Conservation (phyloP, 176 grass and related monocot species). For the Thalia dealbata region DNA sequence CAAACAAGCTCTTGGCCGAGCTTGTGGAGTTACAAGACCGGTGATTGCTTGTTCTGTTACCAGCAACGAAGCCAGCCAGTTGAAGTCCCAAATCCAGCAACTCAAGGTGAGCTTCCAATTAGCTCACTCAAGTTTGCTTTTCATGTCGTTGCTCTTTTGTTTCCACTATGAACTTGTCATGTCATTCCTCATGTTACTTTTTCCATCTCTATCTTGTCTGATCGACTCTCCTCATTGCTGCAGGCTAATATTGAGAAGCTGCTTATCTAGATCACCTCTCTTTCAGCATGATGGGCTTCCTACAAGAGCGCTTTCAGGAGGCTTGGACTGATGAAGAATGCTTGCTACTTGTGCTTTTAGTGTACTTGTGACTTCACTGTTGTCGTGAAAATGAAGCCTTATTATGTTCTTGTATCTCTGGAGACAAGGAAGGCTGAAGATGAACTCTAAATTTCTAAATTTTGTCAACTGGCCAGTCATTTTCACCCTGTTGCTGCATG, state of each 20-base stretch:
- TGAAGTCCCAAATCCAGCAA: slow-evolving; percentile 1
- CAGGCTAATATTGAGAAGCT: slow-evolving; percentile 3
- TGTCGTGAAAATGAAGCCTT: background rate
- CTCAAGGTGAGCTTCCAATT: background rate
- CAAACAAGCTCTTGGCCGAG: slow-evolving; percentile 1
- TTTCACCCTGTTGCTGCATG: too few species aligned
- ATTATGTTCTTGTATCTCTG: too few species aligned
- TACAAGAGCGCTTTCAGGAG: background rate
- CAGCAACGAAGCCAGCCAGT: background rate
- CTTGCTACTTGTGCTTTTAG: background rate
- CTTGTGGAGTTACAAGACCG: background rate
- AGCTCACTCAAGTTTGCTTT: background rate
- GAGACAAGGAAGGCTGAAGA: too few species aligned
- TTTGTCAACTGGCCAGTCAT: too few species aligned
- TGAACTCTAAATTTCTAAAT: too few species aligned
- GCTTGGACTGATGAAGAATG: background rate
- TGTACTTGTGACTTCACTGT: too few species aligned
- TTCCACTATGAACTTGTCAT: too few species aligned
- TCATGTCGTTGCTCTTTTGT: background rate
- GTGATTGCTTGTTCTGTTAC: slow-evolving; percentile 6
- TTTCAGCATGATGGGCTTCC: background rate
- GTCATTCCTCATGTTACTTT: background rate
- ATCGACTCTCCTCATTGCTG: background rate
- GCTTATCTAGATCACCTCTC: background rate
- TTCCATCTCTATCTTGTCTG: background rate